Percentiles rank a stretch among this genome's conserved stretches.
Conservation (phyloP, 495 filamentous ascomycete genomes). For the Trichodelitschia bisporula region DNA sequence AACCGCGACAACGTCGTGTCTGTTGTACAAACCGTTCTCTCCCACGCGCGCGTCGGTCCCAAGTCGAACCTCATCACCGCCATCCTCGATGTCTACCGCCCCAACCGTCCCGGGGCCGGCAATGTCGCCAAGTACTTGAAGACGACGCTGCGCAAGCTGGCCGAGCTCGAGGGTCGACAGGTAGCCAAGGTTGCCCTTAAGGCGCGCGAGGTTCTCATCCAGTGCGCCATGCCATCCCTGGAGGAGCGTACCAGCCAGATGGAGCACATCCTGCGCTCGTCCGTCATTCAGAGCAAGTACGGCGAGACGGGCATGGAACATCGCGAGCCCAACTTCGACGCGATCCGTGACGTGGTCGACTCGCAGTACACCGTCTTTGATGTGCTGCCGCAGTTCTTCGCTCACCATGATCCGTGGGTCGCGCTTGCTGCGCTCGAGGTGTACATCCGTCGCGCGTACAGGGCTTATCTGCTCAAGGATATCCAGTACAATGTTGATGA, state of each 20-base stretch:
- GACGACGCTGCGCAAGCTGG: slow-evolving; percentile 55
- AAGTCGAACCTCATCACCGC: slow-evolving; percentile 91
- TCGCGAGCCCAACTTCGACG: slow-evolving; percentile 60
- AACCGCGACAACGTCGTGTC: slow-evolving; percentile 73
- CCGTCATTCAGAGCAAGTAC: slow-evolving; percentile 90
- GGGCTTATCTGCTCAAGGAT: slow-evolving; percentile 72
- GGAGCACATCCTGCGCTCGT: slow-evolving; percentile 94
- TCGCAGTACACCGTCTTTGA: slow-evolving; percentile 97
- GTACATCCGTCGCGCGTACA: slow-evolving; percentile 88
- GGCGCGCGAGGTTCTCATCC: slow-evolving; percentile 87
- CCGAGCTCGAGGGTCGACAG: slow-evolving; percentile 71
- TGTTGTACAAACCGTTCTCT: slow-evolving; percentile 72
- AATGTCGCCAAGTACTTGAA: slow-evolving; percentile 79
- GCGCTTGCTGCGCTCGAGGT: slow-evolving; percentile 84
- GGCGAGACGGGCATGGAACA: slow-evolving; percentile 96
- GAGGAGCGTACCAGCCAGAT: slow-evolving; percentile 89
- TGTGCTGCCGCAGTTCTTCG: slow-evolving; percentile 83
- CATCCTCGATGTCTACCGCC: slow-evolving; percentile 80
- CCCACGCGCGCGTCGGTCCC: slow-evolving; percentile 70
- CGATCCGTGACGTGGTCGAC: slow-evolving; percentile 92
- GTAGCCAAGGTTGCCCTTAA: slow-evolving; percentile 93
- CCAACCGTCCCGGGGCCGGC: slow-evolving; percentile 73
- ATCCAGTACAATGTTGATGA: slow-evolving; percentile 67
- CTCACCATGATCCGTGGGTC: slow-evolving; percentile 83
- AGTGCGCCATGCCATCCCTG: slow-evolving; percentile 83